Base-by-base conservation (phyloP, 139 green algal genomes). In the Spirogloea muscicola region DNA sequence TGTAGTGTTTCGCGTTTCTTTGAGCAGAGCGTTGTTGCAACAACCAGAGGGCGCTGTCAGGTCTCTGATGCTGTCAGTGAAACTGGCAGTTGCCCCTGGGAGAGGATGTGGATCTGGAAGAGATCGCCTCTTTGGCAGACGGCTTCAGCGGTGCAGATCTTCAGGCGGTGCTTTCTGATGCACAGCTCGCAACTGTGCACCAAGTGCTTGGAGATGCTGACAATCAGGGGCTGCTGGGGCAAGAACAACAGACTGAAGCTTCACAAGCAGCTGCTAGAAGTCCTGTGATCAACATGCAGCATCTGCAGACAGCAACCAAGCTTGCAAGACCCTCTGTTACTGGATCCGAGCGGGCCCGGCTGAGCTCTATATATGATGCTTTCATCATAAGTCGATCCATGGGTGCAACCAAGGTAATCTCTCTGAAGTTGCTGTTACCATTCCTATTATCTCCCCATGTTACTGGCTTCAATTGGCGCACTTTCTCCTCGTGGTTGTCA, bases 121-220 rank as follows among this genome's bases (percentile, higher is more conserved):
- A 67, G 5, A 25, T 81, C 25, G 71, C 60, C 1, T 31, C n/a
- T 1, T 4, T 64, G 29, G 59, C 76, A 7, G 63, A 79, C 10
- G 78, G 80, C 10, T 86, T 82, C 43, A 85, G 29, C 31, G 80
- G 80, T 0, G 80, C 80, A 3, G 80, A 85, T 49, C 62, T 85
- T 27, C 65, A 82, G 40, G 80, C 75, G 25, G 4, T 85, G 40
- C 58, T 85, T 33, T 46, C 43, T n/a, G 77, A 85, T 21, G 77
- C 80, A 21, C 75, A 85, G 69, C 77, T 85, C 37, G 41, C 61
- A 3, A 67, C 80, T 3, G 68, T 84, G 42, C 80, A 85, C 52
- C 37, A 2, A 10, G 5, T 61, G 18, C 69, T 85, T 39, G 57
- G 4, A 3, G 27, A 38, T 3, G 57, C 6, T 3, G 57, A 40